Percentiles rank a stretch among this genome's conserved stretches.
Conservation (phyloP, 768 basidiomycete genomes). For the Pulveroboletus sp. region DNA sequence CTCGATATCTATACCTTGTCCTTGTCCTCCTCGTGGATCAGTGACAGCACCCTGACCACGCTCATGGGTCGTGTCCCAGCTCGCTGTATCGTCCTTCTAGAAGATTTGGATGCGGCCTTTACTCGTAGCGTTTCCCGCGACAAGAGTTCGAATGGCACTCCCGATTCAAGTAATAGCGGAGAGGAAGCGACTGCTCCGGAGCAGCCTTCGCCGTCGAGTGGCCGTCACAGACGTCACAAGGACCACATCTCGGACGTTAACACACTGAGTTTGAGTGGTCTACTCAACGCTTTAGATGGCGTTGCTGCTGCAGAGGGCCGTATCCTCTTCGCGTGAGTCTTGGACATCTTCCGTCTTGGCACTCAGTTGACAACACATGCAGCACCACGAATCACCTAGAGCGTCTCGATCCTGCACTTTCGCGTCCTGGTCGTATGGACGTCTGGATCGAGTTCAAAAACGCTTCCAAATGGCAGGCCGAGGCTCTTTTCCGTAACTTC, state of each 20-base stretch:
- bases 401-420: conserved; percentile 82
- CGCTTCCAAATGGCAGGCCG: conserved; percentile 80
- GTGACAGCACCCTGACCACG: conserved; percentile 78
- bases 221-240: conserved; percentile 43
- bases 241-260: conserved; percentile 73
- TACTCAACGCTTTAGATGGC: conserved; percentile 82
- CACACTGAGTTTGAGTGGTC: conserved; percentile 73
- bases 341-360: background rate
- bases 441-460: conserved; percentile 91
- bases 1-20: conserved; percentile 92
- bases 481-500: conserved; percentile 84
- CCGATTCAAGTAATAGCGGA: conserved; percentile 34
- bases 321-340: conserved; percentile 79
- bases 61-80: conserved; percentile 86
- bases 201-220: conserved; percentile 30
- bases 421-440: conserved; percentile 90
- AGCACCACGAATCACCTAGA: conserved; percentile 92
- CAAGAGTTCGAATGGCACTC: conserved; percentile 44
- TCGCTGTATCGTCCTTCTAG: conserved; percentile 80
- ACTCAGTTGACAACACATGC: conserved; percentile 1
- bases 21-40: conserved; percentile 81
- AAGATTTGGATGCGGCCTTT: conserved; percentile 89
- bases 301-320: conserved; percentile 85
- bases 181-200: conserved; percentile 30
- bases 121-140: conserved; percentile 70